Conservation (phyloP, 371 early-diverging fungal genomes). For the Syncephalis plumigaleata region DNA sequence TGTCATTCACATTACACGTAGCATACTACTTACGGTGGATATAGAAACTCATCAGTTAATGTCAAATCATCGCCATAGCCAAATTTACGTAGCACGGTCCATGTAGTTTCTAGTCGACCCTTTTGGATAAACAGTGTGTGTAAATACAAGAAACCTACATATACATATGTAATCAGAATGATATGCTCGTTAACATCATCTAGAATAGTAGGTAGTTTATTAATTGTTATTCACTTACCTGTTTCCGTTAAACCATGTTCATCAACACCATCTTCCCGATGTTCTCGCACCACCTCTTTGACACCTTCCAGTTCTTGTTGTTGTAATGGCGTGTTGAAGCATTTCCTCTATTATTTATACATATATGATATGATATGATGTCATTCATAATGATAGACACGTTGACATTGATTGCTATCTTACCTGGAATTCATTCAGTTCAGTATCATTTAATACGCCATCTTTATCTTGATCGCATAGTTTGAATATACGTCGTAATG, state of each 20-base stretch:
- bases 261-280: slow-evolving; percentile 71
- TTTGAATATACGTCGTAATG: slow-evolving; percentile 80
- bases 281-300: slow-evolving; percentile 78
- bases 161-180: neutral
- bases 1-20: neutral
- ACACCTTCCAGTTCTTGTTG: slow-evolving; percentile 87
- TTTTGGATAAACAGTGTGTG: slow-evolving; percentile 90
- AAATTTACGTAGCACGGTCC: slow-evolving; percentile 89
- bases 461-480: slow-evolving; percentile 90
- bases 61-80: slow-evolving; percentile 89
- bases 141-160: slow-evolving; percentile 70
- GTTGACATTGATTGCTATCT: neutral
- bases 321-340: slow-evolving; percentile 87
- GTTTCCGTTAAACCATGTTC: slow-evolving; percentile 67
- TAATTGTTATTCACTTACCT: slow-evolving; percentile 13
- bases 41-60: slow-evolving; percentile 73
- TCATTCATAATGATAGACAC: neutral
- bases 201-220: too few relatives aligned
- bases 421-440: slow-evolving; percentile 93
- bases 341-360: slow-evolving; percentile 44
- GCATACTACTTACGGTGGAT: slow-evolving; percentile 38
- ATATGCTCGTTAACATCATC: too few relatives aligned
- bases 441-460: slow-evolving; percentile 72
- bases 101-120: slow-evolving; percentile 92
- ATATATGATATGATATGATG: neutral